Base-by-base conservation (phyloP, 139 green algal genomes). In the Chlamydomonas schloesseri region DNA sequence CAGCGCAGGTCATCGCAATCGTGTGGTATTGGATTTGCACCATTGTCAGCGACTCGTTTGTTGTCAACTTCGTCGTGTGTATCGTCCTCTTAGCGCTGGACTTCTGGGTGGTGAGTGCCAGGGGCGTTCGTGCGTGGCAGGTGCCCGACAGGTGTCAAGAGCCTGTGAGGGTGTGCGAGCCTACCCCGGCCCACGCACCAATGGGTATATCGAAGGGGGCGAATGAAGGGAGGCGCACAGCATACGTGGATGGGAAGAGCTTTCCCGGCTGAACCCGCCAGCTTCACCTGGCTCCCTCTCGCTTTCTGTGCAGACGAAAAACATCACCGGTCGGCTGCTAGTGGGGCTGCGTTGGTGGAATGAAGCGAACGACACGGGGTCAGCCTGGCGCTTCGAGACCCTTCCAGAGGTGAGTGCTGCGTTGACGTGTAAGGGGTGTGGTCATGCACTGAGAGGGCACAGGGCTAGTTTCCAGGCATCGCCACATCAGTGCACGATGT, bases 281-380 rank as follows among this genome's bases (percentile, higher is more conserved):
- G 26, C 3, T 34, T n/a, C 62, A 33, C 62, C 11, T 71, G 42
- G 9, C 28, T 34, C 26, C 37, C 20, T n/a, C 26, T 18, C 37
- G 13, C 36, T 47, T 46, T 70, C 26, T 73, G 2, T 83, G 46
- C 71, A 76, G 42, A 72, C 69, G 46, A 98, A 99, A 87, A 99
- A 99, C 69, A 93, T 99, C 0, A 97, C 95, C 26, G 97, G 97
- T 0, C 89, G 97, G 26, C 88, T 98, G 68, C 87, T 99, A 77
- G 97, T 99, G 46, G 97, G 97, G 11, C 89, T 99, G 55, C 89
- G 97, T 18, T 99, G 95, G 95, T 99, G 97, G 97, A 99, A 99
- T 76, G 97, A 99, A 83, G 94, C 96, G 13, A 96, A 95, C 28
- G 97, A 99, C 42, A 91, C 95, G n/a, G 97, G 97, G 31, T 94